Base-by-base conservation (phyloP, 768 basidiomycete genomes). In the Tephrocybe sp. region DNA sequence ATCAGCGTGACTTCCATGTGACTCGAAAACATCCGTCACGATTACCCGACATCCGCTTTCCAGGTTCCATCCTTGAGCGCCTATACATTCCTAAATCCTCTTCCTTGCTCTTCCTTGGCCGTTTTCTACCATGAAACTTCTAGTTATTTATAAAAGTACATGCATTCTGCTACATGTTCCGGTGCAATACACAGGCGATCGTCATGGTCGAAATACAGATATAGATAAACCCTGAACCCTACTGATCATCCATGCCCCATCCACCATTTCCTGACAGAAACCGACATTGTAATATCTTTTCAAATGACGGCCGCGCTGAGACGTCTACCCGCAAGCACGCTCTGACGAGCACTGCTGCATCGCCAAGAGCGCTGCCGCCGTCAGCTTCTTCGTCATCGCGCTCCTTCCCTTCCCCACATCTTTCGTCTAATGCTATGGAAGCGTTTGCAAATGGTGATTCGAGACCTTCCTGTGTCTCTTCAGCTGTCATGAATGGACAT, bases 401-500 rank as follows among this genome's bases (percentile, higher is more conserved):
- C 60, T 84, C 84, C 60, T 84, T 84, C 38, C 73, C 87, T 18
- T 88, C 88, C 8, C 73, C 78, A 57, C 92, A 94, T 42, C 89
- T 77, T 63, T 90, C 88, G 62, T 91, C 88, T 34, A 91, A 69
- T 29, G 81, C 76, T 34, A 90, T 89, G 18, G 86, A 81, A 3
- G 88, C 84, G 49, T 78, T 85, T 1, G 87, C 79, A 60, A 89
- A 87, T 0, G 86, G 86, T 0, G 88, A 87, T 38, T 74, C 69
- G 8, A 95, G 73, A 1, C 93, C 91, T 38, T 84, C 87, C 58
- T 94, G 90, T 0, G 94, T 91, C 64, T 97, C 94, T 31, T 84
- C 87, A 1, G 94, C 86, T 15, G 88, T 91, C 70, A 85, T 82
- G 71, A 94, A 94, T 1, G 91, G 91, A 61, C 92, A 94, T 71